Base-by-base conservation (phyloP, 2,329 filamentous ascomycete genomes). In the Alternaria consortialis region DNA sequence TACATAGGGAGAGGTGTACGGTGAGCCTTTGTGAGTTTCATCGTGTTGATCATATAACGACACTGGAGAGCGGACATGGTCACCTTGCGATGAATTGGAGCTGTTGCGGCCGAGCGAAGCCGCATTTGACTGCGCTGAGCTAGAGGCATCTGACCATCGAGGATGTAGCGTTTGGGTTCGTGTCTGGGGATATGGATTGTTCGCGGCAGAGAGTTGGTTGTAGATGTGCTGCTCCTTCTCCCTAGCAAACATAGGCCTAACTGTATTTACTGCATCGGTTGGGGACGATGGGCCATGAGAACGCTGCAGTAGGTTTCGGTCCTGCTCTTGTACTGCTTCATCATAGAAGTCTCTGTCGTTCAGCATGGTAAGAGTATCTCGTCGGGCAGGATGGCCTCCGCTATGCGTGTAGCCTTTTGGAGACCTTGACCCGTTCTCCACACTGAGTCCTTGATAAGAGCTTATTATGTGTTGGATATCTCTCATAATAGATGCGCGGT, bases 391-490 rank as follows among this genome's bases (percentile, higher is more conserved):
- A 6, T 52, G 47, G 13, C 56, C 66, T 15, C 39, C 31, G 44
- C 29, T 47, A 32, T 56, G 53, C n/a, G 48, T 42, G 4, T 46
- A 36, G 12, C 6, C 42, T 62, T 62, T 58, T 13, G 47, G 36
- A 13, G 63, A 42, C 23, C 46, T 46, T 36, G 50, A 5, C 7
- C 23, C 37, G n/a, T 51, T 48, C 11, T 42, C 56, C 7, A 66
- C 27, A 27, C 58, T 37, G 2, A 76, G 56, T 3, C 65, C 68
- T 60, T 76, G 70, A 46, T 77, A 78, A 4, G 71, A 69, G 23
- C 62, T 65, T 44, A 76, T 74, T 31, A 77, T 74, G 39, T 77
- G 68, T 43, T 77, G 72, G 29, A 79, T 77, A 25, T 77, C 72
- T 54, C 72, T 68, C 70, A 75, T 73, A 42, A 73, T 70, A 6